A percentile compares a stretch with the other conserved stretches of the same genome.
Evolutionary conservation across 805 yeast species (phyloP).

Genomic region (Spathaspora arborariae): DNA sequence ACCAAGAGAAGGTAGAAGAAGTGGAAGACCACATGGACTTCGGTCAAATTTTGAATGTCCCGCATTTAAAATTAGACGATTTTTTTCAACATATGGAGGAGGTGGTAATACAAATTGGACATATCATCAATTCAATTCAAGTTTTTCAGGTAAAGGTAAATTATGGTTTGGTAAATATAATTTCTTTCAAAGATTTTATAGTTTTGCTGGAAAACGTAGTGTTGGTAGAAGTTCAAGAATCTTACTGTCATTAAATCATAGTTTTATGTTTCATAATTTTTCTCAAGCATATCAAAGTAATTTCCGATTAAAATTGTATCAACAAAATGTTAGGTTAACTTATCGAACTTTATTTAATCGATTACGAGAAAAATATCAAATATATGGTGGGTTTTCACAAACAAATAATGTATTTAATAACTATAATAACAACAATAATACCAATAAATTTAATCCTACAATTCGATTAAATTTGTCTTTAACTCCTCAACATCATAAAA

Average conservation of each 20-base stretch:
- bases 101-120: constrained; percentile 1
- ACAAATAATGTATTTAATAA: not conserved
- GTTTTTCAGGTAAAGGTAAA: constrained; percentile 1
- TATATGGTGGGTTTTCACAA: not conserved
- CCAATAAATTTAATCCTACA: constrained; percentile 4
- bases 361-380: constrained; percentile 8
- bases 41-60: not conserved
- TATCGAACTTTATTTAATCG: constrained; percentile 17
- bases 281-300: constrained; percentile 18
- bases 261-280: constrained; percentile 20
- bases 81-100: not conserved
- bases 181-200: constrained; percentile 3
- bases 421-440: not conserved
- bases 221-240: constrained; percentile 3
- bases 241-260: constrained; percentile 6
- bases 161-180: constrained; percentile 14
- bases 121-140: constrained; percentile 1
- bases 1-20: not conserved
- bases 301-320: constrained; percentile 17
- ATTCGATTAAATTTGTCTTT: constrained; percentile 27
- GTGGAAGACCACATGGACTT: not conserved
- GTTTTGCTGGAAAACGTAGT: not conserved
- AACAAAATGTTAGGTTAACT: constrained; percentile 15
- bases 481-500: constrained; percentile 18
- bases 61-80: not conserved